phyloP scores from a whole-genome alignment of 305 asterid genomes.

The Ilex paraguariensis region DNA sequence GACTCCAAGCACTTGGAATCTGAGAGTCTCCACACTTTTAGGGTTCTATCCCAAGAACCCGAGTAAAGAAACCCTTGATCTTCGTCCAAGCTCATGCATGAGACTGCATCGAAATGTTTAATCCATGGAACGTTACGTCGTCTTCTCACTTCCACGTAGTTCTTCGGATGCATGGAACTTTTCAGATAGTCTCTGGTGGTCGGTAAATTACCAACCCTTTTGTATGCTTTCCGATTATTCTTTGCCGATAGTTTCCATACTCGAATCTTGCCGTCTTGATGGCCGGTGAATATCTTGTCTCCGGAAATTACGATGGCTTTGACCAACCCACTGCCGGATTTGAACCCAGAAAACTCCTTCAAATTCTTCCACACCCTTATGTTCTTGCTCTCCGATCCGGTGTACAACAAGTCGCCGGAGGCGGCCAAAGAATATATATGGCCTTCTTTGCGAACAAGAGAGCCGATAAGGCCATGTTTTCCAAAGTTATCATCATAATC shows the following conservation, averaged over 20 bases:
- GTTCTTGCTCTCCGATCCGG: conserved; percentile 87
- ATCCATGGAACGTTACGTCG: conserved; percentile 68
- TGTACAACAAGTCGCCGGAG: conserved; percentile 50
- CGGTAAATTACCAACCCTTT: conserved; percentile 64
- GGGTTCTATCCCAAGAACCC: conserved; percentile 87
- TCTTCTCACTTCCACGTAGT: conserved; percentile 56
- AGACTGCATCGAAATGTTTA: conserved; percentile 73
- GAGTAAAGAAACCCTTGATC: conserved; percentile 62
- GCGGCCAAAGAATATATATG: conserved; percentile 80
- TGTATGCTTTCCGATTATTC: conserved; percentile 22
- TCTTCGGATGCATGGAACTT: conserved; percentile 61
- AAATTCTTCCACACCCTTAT: conserved; percentile 76
- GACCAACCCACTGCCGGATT: conserved; percentile 76
- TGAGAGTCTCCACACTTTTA: conserved; percentile 78
- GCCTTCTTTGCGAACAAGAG: conserved; percentile 65
- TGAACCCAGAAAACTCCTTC: conserved; percentile 65
- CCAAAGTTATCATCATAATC: background rate
- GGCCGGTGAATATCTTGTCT: conserved; percentile 72
- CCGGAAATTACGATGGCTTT: conserved; percentile 67
- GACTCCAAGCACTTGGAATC: conserved; percentile 82
- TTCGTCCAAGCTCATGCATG: conserved; percentile 56
- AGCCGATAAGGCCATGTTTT: conserved; percentile 46
- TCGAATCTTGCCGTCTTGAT: conserved; percentile 84
- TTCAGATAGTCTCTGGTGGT: conserved; percentile 52
- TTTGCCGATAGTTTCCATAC: conserved; percentile 52